These are phyloP conservation scores for Globisporangium spinosum DNA, from an alignment of 352 stramenopile genomes.

Conservation along the genomic window DNA sequence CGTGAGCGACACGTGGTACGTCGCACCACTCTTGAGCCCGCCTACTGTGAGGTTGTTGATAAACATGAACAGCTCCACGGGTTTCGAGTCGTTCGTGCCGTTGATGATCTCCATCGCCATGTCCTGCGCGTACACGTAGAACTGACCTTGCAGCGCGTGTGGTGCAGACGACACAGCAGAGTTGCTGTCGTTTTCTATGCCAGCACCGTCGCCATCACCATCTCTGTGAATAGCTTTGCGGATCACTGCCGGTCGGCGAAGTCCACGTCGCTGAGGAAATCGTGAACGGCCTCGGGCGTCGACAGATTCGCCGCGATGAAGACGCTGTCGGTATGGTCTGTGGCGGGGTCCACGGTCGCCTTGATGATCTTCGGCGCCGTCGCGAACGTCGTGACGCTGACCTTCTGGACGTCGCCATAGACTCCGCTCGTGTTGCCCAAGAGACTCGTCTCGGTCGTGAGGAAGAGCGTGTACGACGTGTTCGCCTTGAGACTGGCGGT, in stretches of 20 bases:
- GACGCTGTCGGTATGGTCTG: constrained; percentile 48
- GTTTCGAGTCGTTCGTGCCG: constrained; percentile 64
- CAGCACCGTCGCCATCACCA: neutral
- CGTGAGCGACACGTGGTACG: constrained; percentile 75
- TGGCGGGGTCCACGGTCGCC: constrained; percentile 37
- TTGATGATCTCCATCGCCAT: constrained; percentile 69
- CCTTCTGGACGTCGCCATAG: constrained; percentile 27
- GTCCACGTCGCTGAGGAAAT: constrained; percentile 70
- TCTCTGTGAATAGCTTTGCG: constrained; percentile 7
- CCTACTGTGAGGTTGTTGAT: constrained; percentile 50
- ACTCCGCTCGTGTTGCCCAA: constrained; percentile 44
- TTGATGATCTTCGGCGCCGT: constrained; percentile 59
- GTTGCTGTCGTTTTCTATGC: neutral
- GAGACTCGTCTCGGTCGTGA: constrained; percentile 45
- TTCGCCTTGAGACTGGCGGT: constrained; percentile 36
- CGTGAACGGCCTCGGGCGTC: constrained; percentile 60
- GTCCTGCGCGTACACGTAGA: constrained; percentile 34
- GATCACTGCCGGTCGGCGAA: constrained; percentile 67
- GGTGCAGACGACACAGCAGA: constrained; percentile 15
- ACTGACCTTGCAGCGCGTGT: constrained; percentile 46
- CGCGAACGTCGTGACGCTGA: constrained; percentile 50
- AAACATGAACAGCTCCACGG: constrained; percentile 57
- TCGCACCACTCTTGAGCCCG: constrained; percentile 38
- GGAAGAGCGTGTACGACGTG: constrained; percentile 49
- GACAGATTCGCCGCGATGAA: constrained; percentile 62